These are phyloP conservation scores for Alternaria brassicae DNA, from an alignment of 2,329 filamentous ascomycete genomes.

Conservation along the genomic window DNA sequence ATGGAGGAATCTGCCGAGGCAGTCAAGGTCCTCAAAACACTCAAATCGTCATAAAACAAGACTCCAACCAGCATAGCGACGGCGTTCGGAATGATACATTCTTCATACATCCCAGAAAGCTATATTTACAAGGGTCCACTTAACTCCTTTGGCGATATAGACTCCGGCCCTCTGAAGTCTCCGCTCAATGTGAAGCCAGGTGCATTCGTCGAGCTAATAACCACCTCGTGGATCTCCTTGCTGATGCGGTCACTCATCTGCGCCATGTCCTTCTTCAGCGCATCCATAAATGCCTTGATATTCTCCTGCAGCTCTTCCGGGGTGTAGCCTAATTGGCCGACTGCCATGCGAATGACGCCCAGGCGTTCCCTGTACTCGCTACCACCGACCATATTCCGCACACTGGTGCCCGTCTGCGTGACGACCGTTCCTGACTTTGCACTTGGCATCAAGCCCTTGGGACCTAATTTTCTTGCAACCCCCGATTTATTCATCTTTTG, in stretches of 20 bases:
- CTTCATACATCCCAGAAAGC: constrained; percentile 38
- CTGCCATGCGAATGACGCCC: constrained; percentile 85
- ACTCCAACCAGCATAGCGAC: constrained; percentile 52
- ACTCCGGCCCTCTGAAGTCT: constrained; percentile 66
- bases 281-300: constrained; percentile 76
- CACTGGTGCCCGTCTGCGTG: constrained; percentile 74
- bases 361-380: constrained; percentile 85
- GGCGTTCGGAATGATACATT: constrained; percentile 55
- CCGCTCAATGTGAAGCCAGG: constrained; percentile 89
- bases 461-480: constrained; percentile 82
- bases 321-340: constrained; percentile 88
- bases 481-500: constrained; percentile 80
- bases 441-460: constrained; percentile 91
- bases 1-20: constrained; percentile 67
- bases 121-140: constrained; percentile 42
- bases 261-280: constrained; percentile 79
- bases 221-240: constrained; percentile 77
- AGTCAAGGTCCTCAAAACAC: constrained; percentile 61
- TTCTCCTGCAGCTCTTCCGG: constrained; percentile 87
- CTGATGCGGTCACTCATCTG: constrained; percentile 67
- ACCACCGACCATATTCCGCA: constrained; percentile 83
- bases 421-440: constrained; percentile 88
- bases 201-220: constrained; percentile 85
- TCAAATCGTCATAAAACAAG: constrained; percentile 27
- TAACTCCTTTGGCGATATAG: constrained; percentile 50